Percentiles rank a stretch among this genome's conserved stretches.
These are phyloP conservation scores for Chiua virens DNA, from an alignment of 768 basidiomycete species.

Conservation along the genomic window DNA sequence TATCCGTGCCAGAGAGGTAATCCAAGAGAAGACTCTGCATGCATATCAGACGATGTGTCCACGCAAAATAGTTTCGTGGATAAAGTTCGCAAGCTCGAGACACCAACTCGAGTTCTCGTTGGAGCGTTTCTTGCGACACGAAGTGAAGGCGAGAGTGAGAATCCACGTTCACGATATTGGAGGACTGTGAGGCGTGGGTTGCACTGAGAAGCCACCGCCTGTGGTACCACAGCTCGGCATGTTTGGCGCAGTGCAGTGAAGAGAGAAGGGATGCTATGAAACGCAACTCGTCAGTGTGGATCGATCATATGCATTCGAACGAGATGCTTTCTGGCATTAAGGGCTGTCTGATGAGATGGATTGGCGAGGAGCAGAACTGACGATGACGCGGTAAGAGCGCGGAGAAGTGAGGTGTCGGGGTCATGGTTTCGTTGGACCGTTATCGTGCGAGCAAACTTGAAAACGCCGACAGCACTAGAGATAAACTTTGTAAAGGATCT, in stretches of 20 bases:
- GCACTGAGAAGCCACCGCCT: constrained; percentile 59
- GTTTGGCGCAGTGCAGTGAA: constrained; percentile 56
- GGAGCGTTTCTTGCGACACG: constrained; percentile 36
- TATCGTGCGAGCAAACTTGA: constrained; percentile 28
- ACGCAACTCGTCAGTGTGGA: constrained; percentile 46
- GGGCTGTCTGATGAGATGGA: constrained; percentile 67
- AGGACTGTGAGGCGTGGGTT: constrained; percentile 27
- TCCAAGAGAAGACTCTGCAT: constrained; percentile 33
- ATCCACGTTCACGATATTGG: not conserved
- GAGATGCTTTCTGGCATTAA: constrained; percentile 59
- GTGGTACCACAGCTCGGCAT: constrained; percentile 70
- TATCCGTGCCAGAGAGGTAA: constrained; percentile 17
- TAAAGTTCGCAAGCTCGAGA: constrained; percentile 57
- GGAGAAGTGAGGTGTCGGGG: constrained; percentile 8
- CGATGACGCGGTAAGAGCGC: constrained; percentile 35
- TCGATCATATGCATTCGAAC: constrained; percentile 39
- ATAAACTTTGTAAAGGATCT: constrained; percentile 53
- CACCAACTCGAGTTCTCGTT: constrained; percentile 49
- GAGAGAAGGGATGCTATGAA: constrained; percentile 49
- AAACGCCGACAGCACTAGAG: constrained; percentile 40
- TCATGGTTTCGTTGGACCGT: not conserved
- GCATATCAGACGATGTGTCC: constrained; percentile 60
- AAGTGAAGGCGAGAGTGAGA: constrained; percentile 7
- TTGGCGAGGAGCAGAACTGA: constrained; percentile 61
- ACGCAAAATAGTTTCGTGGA: constrained; percentile 74